A percentile compares a stretch with the other conserved stretches of the same genome.
These are phyloP conservation scores for Zoysia japonica DNA, from an alignment of 176 grass and related monocot genomes.

Conservation along the genomic window DNA sequence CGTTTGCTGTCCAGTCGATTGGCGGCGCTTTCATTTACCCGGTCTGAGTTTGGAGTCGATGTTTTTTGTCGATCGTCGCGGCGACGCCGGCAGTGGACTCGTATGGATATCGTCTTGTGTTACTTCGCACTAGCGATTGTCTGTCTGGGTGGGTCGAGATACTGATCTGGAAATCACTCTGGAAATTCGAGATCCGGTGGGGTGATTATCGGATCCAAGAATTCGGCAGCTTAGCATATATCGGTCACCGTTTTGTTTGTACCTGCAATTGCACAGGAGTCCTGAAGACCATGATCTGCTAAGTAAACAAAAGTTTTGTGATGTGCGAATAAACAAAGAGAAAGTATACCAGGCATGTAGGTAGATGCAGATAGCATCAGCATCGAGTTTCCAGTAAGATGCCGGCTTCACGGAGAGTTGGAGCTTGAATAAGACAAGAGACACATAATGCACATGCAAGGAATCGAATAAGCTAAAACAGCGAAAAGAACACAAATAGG, in stretches of 20 bases:
- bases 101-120: not conserved
- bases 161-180: conserved; percentile 11
- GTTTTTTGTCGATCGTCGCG: not conserved
- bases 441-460: not conserved
- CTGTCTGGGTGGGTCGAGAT: not conserved
- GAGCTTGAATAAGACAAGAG: not conserved
- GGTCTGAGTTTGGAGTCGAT: conserved; percentile 9
- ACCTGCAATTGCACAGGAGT: not conserved
- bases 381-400: not conserved
- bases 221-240: conserved; percentile 23
- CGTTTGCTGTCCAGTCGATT: not conserved
- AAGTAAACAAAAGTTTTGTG: conserved; percentile 27
- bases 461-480: not conserved
- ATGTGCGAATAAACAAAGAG: not conserved
- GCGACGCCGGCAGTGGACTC: not conserved
- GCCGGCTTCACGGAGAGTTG: not conserved
- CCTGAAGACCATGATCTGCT: not conserved
- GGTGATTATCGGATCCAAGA: not conserved
- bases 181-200: not conserved
- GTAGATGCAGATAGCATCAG: not conserved
- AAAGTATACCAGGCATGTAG: not conserved
- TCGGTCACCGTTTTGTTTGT: not conserved
- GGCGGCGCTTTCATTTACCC: not conserved
- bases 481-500: not conserved
- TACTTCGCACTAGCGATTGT: conserved; percentile 3